These are phyloP conservation scores for Ramularia endophylla DNA, from an alignment of 2,329 filamentous ascomycete genomes.

Conservation along the genomic window DNA sequence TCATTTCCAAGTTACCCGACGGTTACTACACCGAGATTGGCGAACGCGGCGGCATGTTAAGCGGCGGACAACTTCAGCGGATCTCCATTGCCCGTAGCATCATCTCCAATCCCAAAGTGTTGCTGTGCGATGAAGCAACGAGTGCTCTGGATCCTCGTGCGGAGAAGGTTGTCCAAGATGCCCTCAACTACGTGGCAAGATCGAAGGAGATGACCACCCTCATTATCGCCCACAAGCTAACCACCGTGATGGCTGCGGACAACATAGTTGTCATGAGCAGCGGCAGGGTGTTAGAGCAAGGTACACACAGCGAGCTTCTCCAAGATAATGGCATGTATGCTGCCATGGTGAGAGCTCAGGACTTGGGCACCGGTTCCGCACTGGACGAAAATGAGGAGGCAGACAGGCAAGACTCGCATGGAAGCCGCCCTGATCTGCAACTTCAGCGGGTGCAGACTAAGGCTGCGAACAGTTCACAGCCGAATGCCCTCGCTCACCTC, in stretches of 20 bases:
- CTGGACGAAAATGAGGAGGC: conserved; percentile 19
- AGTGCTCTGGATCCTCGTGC: conserved; percentile 32
- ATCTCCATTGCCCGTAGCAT: conserved; percentile 34
- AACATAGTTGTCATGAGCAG: conserved; percentile 42
- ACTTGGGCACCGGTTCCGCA: conserved; percentile 33
- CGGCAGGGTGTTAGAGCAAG: conserved; percentile 41
- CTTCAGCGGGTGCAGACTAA: conserved; percentile 22
- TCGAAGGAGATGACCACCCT: conserved; percentile 30
- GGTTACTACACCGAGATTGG: conserved; percentile 32
- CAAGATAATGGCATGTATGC: conserved; percentile 35
- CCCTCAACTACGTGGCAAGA: conserved; percentile 25
- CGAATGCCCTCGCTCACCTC: conserved; percentile 28
- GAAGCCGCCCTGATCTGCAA: conserved; percentile 24
- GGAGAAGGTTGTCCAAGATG: conserved; percentile 30
- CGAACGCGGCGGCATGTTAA: conserved; percentile 29
- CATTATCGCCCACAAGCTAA: conserved; percentile 41
- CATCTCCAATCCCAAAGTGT: conserved; percentile 30
- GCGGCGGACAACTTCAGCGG: conserved; percentile 32
- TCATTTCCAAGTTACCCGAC: conserved; percentile 32
- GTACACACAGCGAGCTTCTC: conserved; percentile 37
- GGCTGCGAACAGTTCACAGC: conserved; percentile 25
- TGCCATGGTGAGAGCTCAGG: conserved; percentile 42
- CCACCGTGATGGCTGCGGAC: conserved; percentile 40
- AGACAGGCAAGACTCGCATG: conserved; percentile 19
- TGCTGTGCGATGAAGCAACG: conserved; percentile 35